Base-by-base conservation (phyloP, 2,329 filamentous ascomycete genomes). In the Fusarium siculi region DNA sequence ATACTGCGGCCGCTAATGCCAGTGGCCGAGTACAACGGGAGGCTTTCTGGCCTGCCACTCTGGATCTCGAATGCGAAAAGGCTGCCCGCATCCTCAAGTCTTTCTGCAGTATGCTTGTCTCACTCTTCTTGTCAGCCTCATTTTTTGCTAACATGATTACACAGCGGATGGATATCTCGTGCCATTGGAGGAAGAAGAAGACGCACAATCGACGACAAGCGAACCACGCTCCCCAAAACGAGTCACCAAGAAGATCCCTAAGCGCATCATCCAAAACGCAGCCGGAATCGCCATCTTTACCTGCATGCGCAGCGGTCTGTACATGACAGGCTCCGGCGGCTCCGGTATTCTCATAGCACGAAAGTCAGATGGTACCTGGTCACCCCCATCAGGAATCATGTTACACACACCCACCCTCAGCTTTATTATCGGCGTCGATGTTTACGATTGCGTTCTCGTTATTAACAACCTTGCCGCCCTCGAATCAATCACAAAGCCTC, bases 231-330 rank as follows among this genome's bases (percentile, higher is more conserved):
- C 85, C 56, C 86, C 86, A 60, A 85, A 72, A 85, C 89, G 81
- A 53, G 79, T 93, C 23, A 82, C 87, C 57, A 94, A 96, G 83
- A 96, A 95, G 84, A 98, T 98, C 34, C 96, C 96, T 1, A 85
- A 91, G 64, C 89, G 92, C 78, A 94, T 98, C 64, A 94, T 98
- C 76, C 90, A 93, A 79, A 93, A 96, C 83, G 95, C 95, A 34
- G 94, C 96, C 75, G 96, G 94, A 16, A 88, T 98, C 65, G 95
- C 94, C 61, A 93, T 98, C 75, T 98, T 98, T 84, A 97, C 95
- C 2, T 97, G 94, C 36, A 97, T 98, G 94, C 92, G 96, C 67
- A 96, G 94, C 19, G 96, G 96, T 18, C 85, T 98, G 37, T 97
- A 95, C 93, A 88, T 97, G 76, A 96, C 93, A 50, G 96, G 96